Evolutionary conservation across 257 asterid genomes (phyloP), one percentile per base, ranked within the genome.

Genomic region (Solanum tarijense): DNA sequence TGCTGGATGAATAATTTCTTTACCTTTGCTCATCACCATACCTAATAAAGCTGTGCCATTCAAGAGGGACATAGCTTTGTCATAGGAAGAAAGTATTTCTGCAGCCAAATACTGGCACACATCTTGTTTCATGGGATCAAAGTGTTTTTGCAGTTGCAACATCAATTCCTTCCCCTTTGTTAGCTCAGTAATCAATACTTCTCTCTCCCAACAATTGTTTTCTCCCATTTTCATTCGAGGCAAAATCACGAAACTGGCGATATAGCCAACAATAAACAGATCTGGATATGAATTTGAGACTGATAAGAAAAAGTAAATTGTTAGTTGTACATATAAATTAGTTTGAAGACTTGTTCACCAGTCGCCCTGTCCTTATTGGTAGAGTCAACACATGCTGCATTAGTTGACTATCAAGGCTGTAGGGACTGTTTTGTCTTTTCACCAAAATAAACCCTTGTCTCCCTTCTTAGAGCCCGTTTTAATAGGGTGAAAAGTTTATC

Each of bases 61-160:
- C 12, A 90, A 83, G 58, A 84, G 66, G 6, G 87, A 73, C 55
- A 93, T 31, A 58, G 92, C 93, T 86, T 89, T 92, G 34, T 90
- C 92, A 69, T 93, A 91, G 12, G 89, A 90, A 72, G 89, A 90
- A 55, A 93, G 88, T 20, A 92, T 86, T 23, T 89, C 85, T 14
- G 83, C 85, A 46, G 89, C 12, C 48, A 93, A 86, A 73, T 68
- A 39, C n/a, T 32, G 86, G 88, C 88, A 88, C 9, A 83, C 82
- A 14, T 82, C 27, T 23, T 36, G 86, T 58, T 66, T 62, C 66
- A 65, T 9, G 23, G 88, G 78, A 68, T 65, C 48, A 38, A 91
- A 88, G 46, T 90, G 88, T 38, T 74, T 88, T 65, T 89, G 89
- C 62, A 93, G 91, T 89, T 86, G 86, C 27, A 46, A 89, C 60